Conservation (phyloP, 345 rosid genomes). For the Brassica nigra region DNA sequence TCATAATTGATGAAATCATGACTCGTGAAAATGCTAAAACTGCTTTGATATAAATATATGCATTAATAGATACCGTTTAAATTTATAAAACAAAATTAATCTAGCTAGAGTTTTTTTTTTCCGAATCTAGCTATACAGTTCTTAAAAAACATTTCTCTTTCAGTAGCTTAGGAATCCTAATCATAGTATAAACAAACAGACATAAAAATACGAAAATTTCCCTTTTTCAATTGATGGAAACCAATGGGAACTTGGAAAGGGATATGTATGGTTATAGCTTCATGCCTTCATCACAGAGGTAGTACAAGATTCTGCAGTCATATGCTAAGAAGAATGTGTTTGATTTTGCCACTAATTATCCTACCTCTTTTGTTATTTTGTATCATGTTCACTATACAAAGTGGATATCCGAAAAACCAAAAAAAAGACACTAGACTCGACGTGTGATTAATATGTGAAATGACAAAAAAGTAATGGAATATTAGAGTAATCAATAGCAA, state of each 20-base stretch:
- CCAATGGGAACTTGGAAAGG: not conserved
- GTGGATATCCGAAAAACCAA: not conserved
- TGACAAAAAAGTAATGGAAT: not conserved
- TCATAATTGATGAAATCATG: too few species aligned
- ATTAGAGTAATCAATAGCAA: not conserved
- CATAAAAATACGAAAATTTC: not conserved
- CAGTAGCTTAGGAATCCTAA: not conserved
- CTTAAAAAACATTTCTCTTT: not conserved
- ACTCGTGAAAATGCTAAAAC: too few species aligned
- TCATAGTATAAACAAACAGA: not conserved
- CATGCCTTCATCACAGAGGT: not conserved
- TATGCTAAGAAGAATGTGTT: not conserved
- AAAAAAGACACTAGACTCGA: not conserved
- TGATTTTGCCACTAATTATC: slow-evolving; percentile 5
- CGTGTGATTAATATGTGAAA: not conserved
- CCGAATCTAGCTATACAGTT: not conserved
- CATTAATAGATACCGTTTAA: too few species aligned
- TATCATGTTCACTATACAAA: not conserved
- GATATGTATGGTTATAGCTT: slow-evolving; percentile 4
- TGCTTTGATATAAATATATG: too few species aligned
- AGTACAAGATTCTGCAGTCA: not conserved
- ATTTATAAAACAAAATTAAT: too few species aligned
- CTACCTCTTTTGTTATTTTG: slow-evolving; percentile 1
- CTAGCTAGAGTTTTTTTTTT: too few species aligned
- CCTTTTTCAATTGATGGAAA: not conserved